These are phyloP conservation scores for Globisporangium perplexum DNA, from an alignment of 352 stramenopile species.

Conservation along the genomic window DNA sequence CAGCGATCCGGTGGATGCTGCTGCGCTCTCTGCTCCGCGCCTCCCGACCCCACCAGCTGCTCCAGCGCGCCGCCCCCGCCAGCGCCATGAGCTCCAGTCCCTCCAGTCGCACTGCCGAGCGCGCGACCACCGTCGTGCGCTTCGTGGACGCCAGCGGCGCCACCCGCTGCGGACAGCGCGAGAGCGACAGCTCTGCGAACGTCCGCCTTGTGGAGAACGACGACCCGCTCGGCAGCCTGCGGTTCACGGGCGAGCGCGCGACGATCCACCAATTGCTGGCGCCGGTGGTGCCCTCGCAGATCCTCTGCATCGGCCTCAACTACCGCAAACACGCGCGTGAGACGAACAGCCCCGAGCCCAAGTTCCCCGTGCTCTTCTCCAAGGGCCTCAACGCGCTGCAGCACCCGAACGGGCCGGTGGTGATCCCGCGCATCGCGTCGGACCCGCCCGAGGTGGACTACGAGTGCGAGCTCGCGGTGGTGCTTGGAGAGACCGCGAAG, in stretches of 20 bases:
- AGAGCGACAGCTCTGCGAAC: slow-evolving; percentile 22
- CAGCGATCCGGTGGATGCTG: slow-evolving; percentile 8
- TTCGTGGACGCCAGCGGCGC: slow-evolving; percentile 56
- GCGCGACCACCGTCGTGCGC: slow-evolving; percentile 55
- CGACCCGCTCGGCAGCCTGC: slow-evolving; percentile 52
- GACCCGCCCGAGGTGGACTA: slow-evolving; percentile 83
- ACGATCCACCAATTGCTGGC: slow-evolving; percentile 68
- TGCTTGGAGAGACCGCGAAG: slow-evolving; percentile 79
- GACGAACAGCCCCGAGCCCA: slow-evolving; percentile 81
- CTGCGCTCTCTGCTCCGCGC: slow-evolving; percentile 26
- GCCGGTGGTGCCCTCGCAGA: slow-evolving; percentile 75
- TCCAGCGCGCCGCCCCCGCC: slow-evolving; percentile 2
- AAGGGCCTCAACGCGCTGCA: slow-evolving; percentile 82
- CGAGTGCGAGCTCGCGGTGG: slow-evolving; percentile 87
- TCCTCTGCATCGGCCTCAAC: slow-evolving; percentile 88
- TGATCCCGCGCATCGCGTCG: slow-evolving; percentile 71
- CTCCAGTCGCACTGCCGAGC: slow-evolving; percentile 13
- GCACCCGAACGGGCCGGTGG: slow-evolving; percentile 65
- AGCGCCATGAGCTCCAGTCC: slow-evolving; percentile 9
- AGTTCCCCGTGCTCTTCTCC: slow-evolving; percentile 83
- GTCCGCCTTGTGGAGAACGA: slow-evolving; percentile 59
- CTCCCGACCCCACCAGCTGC: slow-evolving; percentile 21
- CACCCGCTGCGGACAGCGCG: slow-evolving; percentile 55
- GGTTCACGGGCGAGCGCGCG: slow-evolving; percentile 58
- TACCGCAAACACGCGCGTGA: slow-evolving; percentile 87